Evolutionary conservation across 345 rosid species (phyloP), one percentile per base, ranked within the genome.

Genomic region (Diplotaxis tenuifolia): DNA sequence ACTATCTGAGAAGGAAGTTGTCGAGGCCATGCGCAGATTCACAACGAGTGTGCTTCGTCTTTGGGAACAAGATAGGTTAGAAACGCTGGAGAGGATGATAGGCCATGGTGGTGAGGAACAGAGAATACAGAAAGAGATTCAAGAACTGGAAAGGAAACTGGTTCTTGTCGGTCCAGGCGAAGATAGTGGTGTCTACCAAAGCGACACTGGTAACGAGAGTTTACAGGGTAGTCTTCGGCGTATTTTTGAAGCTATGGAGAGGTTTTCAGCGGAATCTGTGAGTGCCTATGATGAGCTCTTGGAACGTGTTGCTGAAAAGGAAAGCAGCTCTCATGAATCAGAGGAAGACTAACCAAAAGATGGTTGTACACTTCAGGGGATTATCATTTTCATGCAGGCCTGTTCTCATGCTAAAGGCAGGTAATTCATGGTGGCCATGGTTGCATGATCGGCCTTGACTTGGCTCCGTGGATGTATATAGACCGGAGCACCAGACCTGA

Each of bases 231-330:
- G 89, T 67, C 81, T 95, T 72, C 91, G 71, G 65, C 79, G 80
- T 49, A 84, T 90, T 54, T 92, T 92, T 38, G 89, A 87, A 78
- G 92, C 96, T 38, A 82, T 95, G 96, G 96, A 92, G 86, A 90
- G 73, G 71, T 92, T 90, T 74, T 68, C 79, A 19, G 83, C 81
- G 0, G 88, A 85, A 52, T 89, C 92, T 6, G 2, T 74, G 81
- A 86, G 76, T 69, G 90, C 80, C 23, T 95, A 90, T 8, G 96
- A 83, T 76, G 94, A 88, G 79, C 93, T 95, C 28, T 76, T 86
- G 86, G 86, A 85, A 61, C 96, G 96, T 40, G 73, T 71, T 29
- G 71, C 79, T 55, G 86, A 88, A 75, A 92, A 87, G 78, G 87
- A 87, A 77, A 78, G 32, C 45, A 66, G 58, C 61, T 78, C 85